Evolutionary conservation across 345 rosid genomes (phyloP).

Genomic region (Trapa incisa): DNA sequence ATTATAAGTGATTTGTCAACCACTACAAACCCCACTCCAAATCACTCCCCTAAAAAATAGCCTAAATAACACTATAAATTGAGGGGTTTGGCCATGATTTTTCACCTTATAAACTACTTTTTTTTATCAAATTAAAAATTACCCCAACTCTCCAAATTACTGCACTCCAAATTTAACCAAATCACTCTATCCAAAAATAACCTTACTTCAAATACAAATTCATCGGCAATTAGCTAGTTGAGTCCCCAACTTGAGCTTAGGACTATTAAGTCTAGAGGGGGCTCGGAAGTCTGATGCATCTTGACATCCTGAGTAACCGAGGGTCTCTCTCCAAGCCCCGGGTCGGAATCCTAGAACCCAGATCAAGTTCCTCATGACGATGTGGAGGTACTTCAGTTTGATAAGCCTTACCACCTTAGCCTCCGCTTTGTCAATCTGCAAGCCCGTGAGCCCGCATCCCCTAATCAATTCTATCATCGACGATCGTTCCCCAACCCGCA

Average conservation of each 20-base stretch:
- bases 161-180: too few relatives aligned
- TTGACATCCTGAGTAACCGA: neutral
- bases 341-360: conserved; percentile 28
- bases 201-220: too few relatives aligned
- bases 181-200: too few relatives aligned
- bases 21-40: too few relatives aligned
- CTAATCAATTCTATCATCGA: conserved; percentile 59
- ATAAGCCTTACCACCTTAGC: conserved; percentile 30
- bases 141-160: too few relatives aligned
- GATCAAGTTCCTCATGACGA: conserved; percentile 47
- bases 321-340: conserved; percentile 16
- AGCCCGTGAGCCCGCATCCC: conserved; percentile 46
- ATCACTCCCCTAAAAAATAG: too few relatives aligned
- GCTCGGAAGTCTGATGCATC: conserved; percentile 27
- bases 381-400: conserved; percentile 61
- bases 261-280: conserved; percentile 73
- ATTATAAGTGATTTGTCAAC: too few relatives aligned
- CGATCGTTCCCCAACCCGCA: conserved; percentile 44
- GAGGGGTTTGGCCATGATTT: too few relatives aligned
- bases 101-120: too few relatives aligned
- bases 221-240: conserved; percentile 56
- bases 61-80: too few relatives aligned
- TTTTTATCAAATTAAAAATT: too few relatives aligned
- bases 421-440: conserved; percentile 58
- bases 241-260: conserved; percentile 56